A percentile compares a stretch with the other conserved stretches of the same genome.
These are phyloP conservation scores for Colletotrichum cereale DNA, from an alignment of 2,329 filamentous ascomycete species.

Conservation along the genomic window DNA sequence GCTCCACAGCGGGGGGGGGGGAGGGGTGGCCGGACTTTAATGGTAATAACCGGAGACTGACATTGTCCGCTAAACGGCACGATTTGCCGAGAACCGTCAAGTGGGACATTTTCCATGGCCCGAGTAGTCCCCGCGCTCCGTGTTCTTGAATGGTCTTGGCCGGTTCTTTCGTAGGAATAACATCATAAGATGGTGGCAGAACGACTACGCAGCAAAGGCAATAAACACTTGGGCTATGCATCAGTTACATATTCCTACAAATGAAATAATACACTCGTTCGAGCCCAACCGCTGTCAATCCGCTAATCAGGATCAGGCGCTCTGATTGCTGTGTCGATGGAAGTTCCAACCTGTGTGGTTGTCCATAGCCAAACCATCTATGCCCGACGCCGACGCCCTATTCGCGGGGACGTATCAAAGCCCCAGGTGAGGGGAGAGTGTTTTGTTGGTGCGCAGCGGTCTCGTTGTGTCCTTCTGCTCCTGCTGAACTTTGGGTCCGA, in stretches of 20 bases:
- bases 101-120: neutral
- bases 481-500: neutral
- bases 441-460: constrained; percentile 6
- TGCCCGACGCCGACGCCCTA: constrained; percentile 17
- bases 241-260: constrained; percentile 38
- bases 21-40: neutral
- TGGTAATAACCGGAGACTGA: neutral
- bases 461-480: neutral
- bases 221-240: neutral
- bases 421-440: constrained; percentile 33
- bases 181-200: neutral
- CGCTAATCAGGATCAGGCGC: neutral
- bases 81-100: neutral
- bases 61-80: neutral
- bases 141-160: neutral
- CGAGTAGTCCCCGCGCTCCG: neutral
- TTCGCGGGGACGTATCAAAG: constrained; percentile 6
- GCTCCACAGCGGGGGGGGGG: too few relatives aligned
- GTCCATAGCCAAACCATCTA: constrained; percentile 20
- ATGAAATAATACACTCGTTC: constrained; percentile 35
- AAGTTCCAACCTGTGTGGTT: neutral
- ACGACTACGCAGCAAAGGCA: neutral
- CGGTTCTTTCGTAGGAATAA: neutral
- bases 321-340: constrained; percentile 5
- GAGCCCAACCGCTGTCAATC: constrained; percentile 14